Evolutionary conservation across 164 flowering plant genomes (phyloP).

Genomic region (Annona cherimola): DNA sequence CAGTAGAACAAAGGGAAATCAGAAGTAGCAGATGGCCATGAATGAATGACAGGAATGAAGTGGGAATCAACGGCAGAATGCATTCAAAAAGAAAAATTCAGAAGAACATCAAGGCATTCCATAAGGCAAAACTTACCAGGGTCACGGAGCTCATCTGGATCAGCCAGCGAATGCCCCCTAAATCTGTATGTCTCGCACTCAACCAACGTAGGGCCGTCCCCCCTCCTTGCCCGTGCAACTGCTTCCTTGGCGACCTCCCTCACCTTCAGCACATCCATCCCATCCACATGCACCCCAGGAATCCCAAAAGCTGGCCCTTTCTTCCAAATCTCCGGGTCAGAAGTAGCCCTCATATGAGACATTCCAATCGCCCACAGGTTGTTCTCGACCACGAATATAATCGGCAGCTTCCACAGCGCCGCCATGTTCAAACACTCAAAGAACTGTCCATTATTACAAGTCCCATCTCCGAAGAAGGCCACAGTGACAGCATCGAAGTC

Average conservation of each 20-base stretch:
- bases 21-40: not conserved
- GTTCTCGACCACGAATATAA: conserved; percentile 92
- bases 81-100: conserved; percentile 1
- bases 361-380: conserved; percentile 99
- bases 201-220: conserved; percentile 90
- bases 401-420: conserved; percentile 88
- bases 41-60: not conserved
- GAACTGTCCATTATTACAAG: conserved; percentile 90
- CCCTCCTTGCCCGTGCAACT: conserved; percentile 82
- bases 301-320: conserved; percentile 89
- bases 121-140: conserved; percentile 54
- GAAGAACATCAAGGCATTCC: not conserved
- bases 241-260: conserved; percentile 94
- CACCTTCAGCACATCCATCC: conserved; percentile 99
- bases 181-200: conserved; percentile 96
- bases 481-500: conserved; percentile 69
- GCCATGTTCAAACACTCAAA: conserved; percentile 99
- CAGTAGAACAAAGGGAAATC: not conserved
- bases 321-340: conserved; percentile 93
- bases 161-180: conserved; percentile 97
- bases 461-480: conserved; percentile 95
- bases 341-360: conserved; percentile 92
- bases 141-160: conserved; percentile 99
- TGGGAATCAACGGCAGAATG: not conserved
- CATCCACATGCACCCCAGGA: conserved; percentile 97